Evolutionary conservation across 495 filamentous ascomycete genomes (phyloP).

Genomic region (Penicillium malachiteum): DNA sequence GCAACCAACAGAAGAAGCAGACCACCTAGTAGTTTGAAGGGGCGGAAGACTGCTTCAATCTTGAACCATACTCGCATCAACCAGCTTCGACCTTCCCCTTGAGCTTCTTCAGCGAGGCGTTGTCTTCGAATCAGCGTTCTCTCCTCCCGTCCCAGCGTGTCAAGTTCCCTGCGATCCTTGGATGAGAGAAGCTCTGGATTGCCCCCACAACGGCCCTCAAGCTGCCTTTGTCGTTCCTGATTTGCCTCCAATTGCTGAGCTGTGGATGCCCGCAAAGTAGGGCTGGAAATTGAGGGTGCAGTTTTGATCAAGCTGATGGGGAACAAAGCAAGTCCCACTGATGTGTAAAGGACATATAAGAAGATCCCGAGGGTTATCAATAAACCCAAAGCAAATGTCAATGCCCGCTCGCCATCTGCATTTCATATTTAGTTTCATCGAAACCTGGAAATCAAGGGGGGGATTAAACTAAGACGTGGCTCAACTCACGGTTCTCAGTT

Average conservation of each 20-base stretch:
- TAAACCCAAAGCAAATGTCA: constrained; percentile 84
- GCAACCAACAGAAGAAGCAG: constrained; percentile 70
- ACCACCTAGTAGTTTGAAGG: constrained; percentile 83
- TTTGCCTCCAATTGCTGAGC: constrained; percentile 78
- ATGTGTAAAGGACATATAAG: constrained; percentile 85
- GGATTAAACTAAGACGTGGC: background rate
- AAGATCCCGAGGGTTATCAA: constrained; percentile 81
- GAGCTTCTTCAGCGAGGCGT: constrained; percentile 77
- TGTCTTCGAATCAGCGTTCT: constrained; percentile 87
- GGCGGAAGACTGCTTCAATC: constrained; percentile 71
- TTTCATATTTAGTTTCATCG: constrained; percentile 5
- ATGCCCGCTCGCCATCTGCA: constrained; percentile 80
- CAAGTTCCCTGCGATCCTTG: constrained; percentile 86
- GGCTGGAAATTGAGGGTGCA: constrained; percentile 75
- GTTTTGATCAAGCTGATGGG: constrained; percentile 90
- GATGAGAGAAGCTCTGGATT: constrained; percentile 69
- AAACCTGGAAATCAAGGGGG: background rate
- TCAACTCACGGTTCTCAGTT: constrained; percentile 68
- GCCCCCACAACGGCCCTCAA: constrained; percentile 82
- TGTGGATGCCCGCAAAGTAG: constrained; percentile 71
- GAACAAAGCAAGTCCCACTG: constrained; percentile 81
- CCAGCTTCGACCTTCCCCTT: constrained; percentile 67
- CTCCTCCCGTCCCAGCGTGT: constrained; percentile 83
- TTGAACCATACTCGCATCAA: constrained; percentile 74
- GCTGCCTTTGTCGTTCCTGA: constrained; percentile 83